phyloP scores from a whole-genome alignment of 2,329 filamentous ascomycete genomes.

The Aspergillus ibericus region DNA sequence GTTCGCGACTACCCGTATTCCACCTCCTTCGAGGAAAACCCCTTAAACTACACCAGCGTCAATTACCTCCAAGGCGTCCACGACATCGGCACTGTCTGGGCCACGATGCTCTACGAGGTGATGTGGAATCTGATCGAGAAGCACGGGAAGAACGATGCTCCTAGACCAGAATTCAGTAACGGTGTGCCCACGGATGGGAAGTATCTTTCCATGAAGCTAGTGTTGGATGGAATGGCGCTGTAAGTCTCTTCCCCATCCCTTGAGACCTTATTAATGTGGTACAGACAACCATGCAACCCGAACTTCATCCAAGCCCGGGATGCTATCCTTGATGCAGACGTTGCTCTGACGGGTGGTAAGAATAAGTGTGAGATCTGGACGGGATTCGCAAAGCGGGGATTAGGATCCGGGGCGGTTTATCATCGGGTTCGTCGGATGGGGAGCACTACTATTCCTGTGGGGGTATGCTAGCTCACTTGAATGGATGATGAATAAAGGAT shows the following conservation, averaged over 20 bases:
- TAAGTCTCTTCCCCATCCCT: not conserved
- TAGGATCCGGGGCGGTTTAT: constrained; percentile 10
- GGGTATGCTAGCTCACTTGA: not conserved
- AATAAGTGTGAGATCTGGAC: constrained; percentile 20
- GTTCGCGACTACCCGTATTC: constrained; percentile 18
- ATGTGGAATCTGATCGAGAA: constrained; percentile 20
- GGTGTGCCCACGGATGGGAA: constrained; percentile 15
- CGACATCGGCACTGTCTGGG: constrained; percentile 16
- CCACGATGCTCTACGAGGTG: constrained; percentile 17
- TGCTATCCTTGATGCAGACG: constrained; percentile 18
- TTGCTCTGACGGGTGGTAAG: constrained; percentile 9
- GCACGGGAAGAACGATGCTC: constrained; percentile 14
- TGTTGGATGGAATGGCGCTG: constrained; percentile 18
- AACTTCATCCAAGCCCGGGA: constrained; percentile 17
- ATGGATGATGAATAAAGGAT: too few relatives aligned
- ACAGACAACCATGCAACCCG: constrained; percentile 19
- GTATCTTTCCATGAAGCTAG: constrained; percentile 19
- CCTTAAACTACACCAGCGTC: constrained; percentile 12
- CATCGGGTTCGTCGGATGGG: not conserved
- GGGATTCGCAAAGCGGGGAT: constrained; percentile 16
- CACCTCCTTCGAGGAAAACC: constrained; percentile 11
- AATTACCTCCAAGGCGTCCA: constrained; percentile 10
- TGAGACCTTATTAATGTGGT: not conserved
- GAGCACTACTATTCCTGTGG: not conserved
- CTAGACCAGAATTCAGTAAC: constrained; percentile 1